Percentiles rank a stretch among this genome's conserved stretches.
These are phyloP conservation scores for Corrigiola litoralis DNA, from an alignment of 179 eudicot genomes.

Conservation along the genomic window DNA sequence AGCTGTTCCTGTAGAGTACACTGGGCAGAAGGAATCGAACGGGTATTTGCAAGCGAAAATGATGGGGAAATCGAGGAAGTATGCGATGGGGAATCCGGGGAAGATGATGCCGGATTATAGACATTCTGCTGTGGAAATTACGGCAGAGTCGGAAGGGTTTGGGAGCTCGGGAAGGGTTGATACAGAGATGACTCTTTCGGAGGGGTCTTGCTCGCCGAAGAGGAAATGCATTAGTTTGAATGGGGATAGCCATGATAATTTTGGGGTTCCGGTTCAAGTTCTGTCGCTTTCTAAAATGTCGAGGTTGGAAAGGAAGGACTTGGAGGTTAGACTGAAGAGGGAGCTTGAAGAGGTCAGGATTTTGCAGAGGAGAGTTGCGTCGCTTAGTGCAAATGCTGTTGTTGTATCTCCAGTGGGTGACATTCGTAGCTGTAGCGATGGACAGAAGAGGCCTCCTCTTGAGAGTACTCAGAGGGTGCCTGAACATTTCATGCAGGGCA, in stretches of 20 bases:
- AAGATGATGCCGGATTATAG: conserved; percentile 34
- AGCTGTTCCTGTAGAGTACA: conserved; percentile 23
- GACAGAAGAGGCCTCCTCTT: conserved; percentile 32
- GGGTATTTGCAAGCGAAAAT: conserved; percentile 7
- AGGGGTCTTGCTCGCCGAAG: conserved; percentile 43
- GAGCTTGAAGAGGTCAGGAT: conserved; percentile 64
- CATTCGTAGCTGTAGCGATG: conserved; percentile 46
- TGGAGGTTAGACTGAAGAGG: conserved; percentile 43
- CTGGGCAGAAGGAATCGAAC: conserved; percentile 23
- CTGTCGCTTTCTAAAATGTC: conserved; percentile 57
- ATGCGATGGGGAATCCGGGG: conserved; percentile 29
- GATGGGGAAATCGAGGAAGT: conserved; percentile 53
- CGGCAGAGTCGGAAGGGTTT: conserved; percentile 54
- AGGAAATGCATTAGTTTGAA: conserved; percentile 59
- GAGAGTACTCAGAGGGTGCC: conserved; percentile 24
- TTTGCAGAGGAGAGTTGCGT: conserved; percentile 51
- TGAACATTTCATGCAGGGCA: conserved; percentile 32
- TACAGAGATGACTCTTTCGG: conserved; percentile 40
- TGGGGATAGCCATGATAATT: conserved; percentile 47
- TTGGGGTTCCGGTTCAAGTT: conserved; percentile 59
- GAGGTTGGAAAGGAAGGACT: conserved; percentile 41
- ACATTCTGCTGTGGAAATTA: conserved; percentile 18
- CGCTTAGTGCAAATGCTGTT: conserved; percentile 27
- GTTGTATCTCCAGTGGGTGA: conserved; percentile 48
- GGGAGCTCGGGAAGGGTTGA: conserved; percentile 55